A percentile compares a stretch with the other conserved stretches of the same genome.
Evolutionary conservation across 2,329 filamentous ascomycete species (phyloP).

Genomic region (Sclerotinia sclerotiorum): DNA sequence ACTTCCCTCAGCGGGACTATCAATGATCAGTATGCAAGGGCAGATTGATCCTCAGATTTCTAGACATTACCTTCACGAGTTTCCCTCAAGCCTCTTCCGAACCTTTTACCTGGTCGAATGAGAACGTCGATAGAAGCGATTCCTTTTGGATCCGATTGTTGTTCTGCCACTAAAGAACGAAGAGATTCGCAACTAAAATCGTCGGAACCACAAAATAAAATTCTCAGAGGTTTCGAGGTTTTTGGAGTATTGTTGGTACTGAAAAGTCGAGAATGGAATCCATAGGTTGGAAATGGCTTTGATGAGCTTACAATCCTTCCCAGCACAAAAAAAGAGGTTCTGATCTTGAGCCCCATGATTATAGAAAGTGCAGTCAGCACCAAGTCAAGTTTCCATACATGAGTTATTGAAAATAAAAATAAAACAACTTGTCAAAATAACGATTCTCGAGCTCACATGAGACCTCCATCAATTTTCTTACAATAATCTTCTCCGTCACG

Average conservation of each 20-base stretch:
- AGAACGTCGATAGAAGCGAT: constrained; percentile 84
- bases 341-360: constrained; percentile 11
- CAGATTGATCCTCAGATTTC: background rate
- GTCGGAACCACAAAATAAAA: constrained; percentile 95
- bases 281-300: constrained; percentile 12
- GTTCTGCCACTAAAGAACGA: constrained; percentile 63
- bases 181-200: constrained; percentile 82
- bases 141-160: constrained; percentile 50
- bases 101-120: constrained; percentile 74
- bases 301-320: constrained; percentile 1
- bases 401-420: background rate
- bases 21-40: constrained; percentile 11
- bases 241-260: constrained; percentile 27
- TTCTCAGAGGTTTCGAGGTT: constrained; percentile 61
- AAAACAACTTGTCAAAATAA: background rate
- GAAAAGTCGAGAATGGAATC: constrained; percentile 19
- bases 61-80: constrained; percentile 35
- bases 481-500: background rate
- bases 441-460: background rate
- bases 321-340: constrained; percentile 6
- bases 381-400: background rate
- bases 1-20: constrained; percentile 71
- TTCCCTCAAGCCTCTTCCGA: constrained; percentile 70
- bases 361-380: background rate
- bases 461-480: background rate